These are phyloP conservation scores for Trichoderma atrobrunneum DNA, from an alignment of 2,329 filamentous ascomycete species.

Conservation along the genomic window DNA sequence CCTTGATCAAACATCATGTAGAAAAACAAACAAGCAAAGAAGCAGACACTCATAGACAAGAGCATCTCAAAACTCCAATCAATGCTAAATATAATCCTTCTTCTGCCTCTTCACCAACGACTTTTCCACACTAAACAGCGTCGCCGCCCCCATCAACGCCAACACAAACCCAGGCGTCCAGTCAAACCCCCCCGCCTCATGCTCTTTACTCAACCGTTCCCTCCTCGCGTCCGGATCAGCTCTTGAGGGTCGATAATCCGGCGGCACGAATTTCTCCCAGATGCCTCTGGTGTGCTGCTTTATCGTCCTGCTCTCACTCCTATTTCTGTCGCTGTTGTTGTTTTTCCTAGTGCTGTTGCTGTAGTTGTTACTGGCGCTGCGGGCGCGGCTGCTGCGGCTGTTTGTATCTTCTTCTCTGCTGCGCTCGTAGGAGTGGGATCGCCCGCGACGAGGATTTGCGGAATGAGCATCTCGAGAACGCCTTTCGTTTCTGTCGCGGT, in stretches of 20 bases:
- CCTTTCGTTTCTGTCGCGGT: not conserved
- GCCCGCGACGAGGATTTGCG: not conserved
- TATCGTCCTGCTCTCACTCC: not conserved
- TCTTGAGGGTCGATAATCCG: not conserved
- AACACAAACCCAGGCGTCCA: conserved; percentile 18
- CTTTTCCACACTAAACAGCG: conserved; percentile 18
- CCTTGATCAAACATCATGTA: not conserved
- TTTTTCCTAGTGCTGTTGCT: not conserved
- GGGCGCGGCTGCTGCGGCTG: not conserved
- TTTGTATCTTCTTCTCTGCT: not conserved
- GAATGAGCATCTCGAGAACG: not conserved
- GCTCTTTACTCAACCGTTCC: conserved; percentile 8
- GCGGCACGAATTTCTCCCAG: not conserved
- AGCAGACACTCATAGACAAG: too few species aligned
- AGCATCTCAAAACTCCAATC: not conserved
- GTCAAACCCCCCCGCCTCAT: conserved; percentile 17
- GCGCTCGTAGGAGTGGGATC: not conserved
- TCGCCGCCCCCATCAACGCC: conserved; percentile 17
- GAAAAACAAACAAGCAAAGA: not conserved
- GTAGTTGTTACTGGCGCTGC: not conserved
- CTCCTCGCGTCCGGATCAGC: conserved; percentile 12
- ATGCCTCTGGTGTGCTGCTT: not conserved
- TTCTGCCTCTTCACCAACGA: conserved; percentile 9
- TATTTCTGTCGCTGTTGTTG: not conserved
- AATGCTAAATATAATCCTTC: conserved; percentile 5